Base-by-base conservation (phyloP, 179 eudicot genomes). In the Beta lomatogona region DNA sequence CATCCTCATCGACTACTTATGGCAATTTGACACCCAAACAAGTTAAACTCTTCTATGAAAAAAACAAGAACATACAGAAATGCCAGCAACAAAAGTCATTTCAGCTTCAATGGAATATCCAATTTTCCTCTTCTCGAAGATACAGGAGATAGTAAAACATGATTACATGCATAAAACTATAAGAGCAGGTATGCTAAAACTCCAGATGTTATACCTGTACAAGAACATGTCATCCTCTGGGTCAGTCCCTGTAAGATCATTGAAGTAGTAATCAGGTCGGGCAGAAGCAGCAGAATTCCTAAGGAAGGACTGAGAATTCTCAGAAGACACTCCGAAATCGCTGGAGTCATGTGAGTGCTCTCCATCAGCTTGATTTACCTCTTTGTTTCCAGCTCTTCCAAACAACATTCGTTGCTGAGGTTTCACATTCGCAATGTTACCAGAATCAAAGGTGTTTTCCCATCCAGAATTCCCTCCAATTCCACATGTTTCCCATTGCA, bases 141-240 rank as follows among this genome's bases (percentile, higher is more conserved):
- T 2, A 11, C 19, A 64, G 46, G 50, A 12, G 63, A 64, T 50
- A 11, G 14, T 41, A 72, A 77, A 76, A 60, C 77, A 77, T 41
- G 41, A 36, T 36, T 36, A 36, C 41, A 36, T 36, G 41, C 41
- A 36, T 36, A 48, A 48, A 48, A 48, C 52, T 6, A 6, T 48
- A 48, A 81, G 84, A 79, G 70, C 60, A 86, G 83, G 84, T 75
- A 85, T 77, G 80, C 67, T 69, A 36, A 86, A 83, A 77, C 75
- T 25, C 79, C 81, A 87, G 82, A 87, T 81, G 86, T 86, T 83
- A 86, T 45, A 80, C 75, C 76, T 82, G 87, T 91, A 91, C 93
- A 90, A 77, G 90, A 89, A 90, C 71, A 87, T 86, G 85, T 90
- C 97, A 85, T 89, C 92, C 78, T 84, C 86, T 46, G 88, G 82